Evolutionary conservation across 306 rosid genomes (phyloP), one percentile per base, ranked within the genome.

Genomic region (Sindora glabra): DNA sequence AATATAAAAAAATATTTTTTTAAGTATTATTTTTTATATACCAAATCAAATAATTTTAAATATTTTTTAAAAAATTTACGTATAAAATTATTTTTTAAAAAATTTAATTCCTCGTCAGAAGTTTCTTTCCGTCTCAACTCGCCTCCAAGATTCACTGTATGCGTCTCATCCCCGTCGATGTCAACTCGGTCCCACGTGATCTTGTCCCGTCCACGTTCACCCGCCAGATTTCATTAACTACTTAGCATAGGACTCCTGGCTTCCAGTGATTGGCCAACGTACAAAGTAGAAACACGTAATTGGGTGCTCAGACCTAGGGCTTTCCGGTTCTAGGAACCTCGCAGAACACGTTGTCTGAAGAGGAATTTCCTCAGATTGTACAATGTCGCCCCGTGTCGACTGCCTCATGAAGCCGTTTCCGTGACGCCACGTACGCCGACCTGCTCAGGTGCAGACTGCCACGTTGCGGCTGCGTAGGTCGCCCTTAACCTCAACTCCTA

Each of bases 391-490:
- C 10, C 8, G 12, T 9, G 72, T 37, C 79, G 69, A 46, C 56
- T 67, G 78, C 67, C 32, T 15, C 26, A 57, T 48, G 15, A 23
- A 10, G 13, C 15, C 21, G n/a, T 7, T 47, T 30, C 10, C 4
- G 17, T 6, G 1, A 1, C 1, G 62, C 75, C 79, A 58, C 66
- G 69, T 52, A 64, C 46, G 8, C 18, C 44, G 27, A 39, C 59
- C 26, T 26, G 33, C 12, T 34, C 1, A 0, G 2, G 34, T 29
- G 34, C 8, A 29, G 34, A 3, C 24, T 9, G 53, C 74, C 75
- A 69, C 76, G 79, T 74, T 64, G 59, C 34, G 38, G 10, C 19
- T 63, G 37, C 73, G 79, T 72, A 73, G 38, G 23, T 49, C 60
- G 48, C 44, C 38, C 12, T 10, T 2, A 34, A 12, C 11, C 41